Evolutionary conservation across 306 rosid species (phyloP).

Genomic region (Boehmeria nivea): DNA sequence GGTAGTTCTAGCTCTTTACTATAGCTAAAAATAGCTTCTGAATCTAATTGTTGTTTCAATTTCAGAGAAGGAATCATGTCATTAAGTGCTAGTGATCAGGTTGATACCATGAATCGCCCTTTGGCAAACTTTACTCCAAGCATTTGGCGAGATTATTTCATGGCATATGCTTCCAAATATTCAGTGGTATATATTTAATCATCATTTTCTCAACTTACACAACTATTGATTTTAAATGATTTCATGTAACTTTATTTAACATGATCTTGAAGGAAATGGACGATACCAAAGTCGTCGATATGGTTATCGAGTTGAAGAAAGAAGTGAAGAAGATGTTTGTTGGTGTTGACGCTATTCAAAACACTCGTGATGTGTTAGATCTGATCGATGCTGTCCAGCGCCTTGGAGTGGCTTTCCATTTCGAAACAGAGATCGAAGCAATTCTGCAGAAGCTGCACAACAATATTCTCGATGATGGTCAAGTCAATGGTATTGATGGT

Average conservation of each 20-base stretch:
- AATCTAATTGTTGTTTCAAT: too few relatives aligned
- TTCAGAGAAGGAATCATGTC: too few relatives aligned
- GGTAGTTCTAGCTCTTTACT: too few relatives aligned
- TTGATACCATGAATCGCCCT: constrained; percentile 12
- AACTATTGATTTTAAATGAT: neutral
- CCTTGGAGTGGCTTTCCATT: constrained; percentile 23
- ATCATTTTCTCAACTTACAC: too few relatives aligned
- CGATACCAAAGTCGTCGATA: neutral
- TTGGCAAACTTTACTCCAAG: constrained; percentile 14
- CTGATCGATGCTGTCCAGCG: constrained; percentile 30
- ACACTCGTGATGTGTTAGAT: constrained; percentile 5
- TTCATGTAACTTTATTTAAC: too few relatives aligned
- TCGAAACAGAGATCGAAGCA: constrained; percentile 30
- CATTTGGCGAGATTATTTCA: constrained; percentile 28
- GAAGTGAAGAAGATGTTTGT: constrained; percentile 21
- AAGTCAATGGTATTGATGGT: neutral
- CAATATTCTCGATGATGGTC: neutral
- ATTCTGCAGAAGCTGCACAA: constrained; percentile 16
- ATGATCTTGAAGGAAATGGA: neutral
- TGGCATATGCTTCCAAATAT: neutral
- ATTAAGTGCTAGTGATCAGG: too few relatives aligned
- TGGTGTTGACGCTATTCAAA: neutral
- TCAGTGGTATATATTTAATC: too few relatives aligned
- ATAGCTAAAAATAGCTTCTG: too few relatives aligned
- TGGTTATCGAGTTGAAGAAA: constrained; percentile 21